Evolutionary conservation across 495 filamentous ascomycete genomes (phyloP), one percentile per base, ranked within the genome.

Genomic region (Podospora pseudocomata): DNA sequence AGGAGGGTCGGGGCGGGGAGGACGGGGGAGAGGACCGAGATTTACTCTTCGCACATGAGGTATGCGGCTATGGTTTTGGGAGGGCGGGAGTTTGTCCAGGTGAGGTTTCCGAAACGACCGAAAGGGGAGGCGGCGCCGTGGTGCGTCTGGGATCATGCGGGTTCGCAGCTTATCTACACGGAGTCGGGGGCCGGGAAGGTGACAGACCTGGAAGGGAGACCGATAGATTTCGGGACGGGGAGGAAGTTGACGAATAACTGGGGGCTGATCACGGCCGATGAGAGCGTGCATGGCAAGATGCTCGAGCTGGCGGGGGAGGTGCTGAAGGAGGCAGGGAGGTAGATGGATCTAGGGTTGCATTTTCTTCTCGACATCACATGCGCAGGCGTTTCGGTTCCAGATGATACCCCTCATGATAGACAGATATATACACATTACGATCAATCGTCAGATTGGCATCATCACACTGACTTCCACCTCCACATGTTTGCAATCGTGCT

Each of bases 101-200:
- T 75, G 23, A 63, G 74, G 6, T 60, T 71, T n/a, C 74, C 74
- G 1, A 66, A 72, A 16, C 30, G 63, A 3, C 13, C 32, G 16
- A 56, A 63, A 13, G 60, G 39, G 9, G 39, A 49, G 39, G 39
- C 39, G 39, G 39, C 61, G 23, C 18, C 59, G 1, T 72, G 67
- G 65, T 84, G 82, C 65, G 78, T 86, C 30, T 88, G 86, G 86
- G 87, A 89, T 68, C 87, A 89, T 73, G 83, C 82, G 0, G 87
- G 86, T 5, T 83, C 85, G 3, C 83, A 86, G 80, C 73, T 89
- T 28, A 49, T 89, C 64, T 86, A 82, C 67, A 74, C 81, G 69
- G 87, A 89, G 73, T 76, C 85, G 0, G 87, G 87, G 0, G 60
- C 49, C 0, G 84, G 82, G 53, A 79, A 77, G 34, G 79, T 89